A percentile compares a stretch with the other conserved stretches of the same genome.
These are phyloP conservation scores for Dendrobium officinale DNA, from an alignment of 106 monocot genomes.

Conservation along the genomic window DNA sequence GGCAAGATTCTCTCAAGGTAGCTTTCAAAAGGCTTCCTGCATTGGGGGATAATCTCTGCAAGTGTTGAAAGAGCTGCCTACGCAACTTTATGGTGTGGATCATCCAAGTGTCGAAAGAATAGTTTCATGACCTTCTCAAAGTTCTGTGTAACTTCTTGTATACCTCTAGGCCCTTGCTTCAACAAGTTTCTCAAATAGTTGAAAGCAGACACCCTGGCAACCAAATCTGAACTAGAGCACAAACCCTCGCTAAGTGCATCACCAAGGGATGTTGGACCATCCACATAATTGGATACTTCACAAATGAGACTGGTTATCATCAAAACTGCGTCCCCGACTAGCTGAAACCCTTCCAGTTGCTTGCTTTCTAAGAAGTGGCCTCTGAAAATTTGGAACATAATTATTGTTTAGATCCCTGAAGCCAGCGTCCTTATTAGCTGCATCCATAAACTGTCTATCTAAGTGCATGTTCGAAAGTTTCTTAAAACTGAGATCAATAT, in stretches of 20 bases:
- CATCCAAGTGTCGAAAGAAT: slow-evolving; percentile 93
- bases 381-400: slow-evolving; percentile 94
- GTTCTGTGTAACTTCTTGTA: slow-evolving; percentile 85
- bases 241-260: slow-evolving; percentile 90
- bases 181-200: slow-evolving; percentile 77
- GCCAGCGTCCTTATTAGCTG: slow-evolving; percentile 41
- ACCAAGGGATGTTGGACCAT: slow-evolving; percentile 72
- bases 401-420: slow-evolving; percentile 65
- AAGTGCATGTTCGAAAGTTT: slow-evolving; percentile 34
- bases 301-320: slow-evolving; percentile 61
- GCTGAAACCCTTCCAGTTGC: slow-evolving; percentile 57
- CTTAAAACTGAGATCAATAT: slow-evolving; percentile 36
- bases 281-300: slow-evolving; percentile 65
- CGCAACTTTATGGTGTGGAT: slow-evolving; percentile 99
- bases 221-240: slow-evolving; percentile 89
- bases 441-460: slow-evolving; percentile 53
- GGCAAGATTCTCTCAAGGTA: slow-evolving; percentile 88
- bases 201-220: slow-evolving; percentile 88
- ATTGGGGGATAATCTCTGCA: slow-evolving; percentile 91
- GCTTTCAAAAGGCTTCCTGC: slow-evolving; percentile 93
- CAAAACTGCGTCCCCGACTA: slow-evolving; percentile 71
- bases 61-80: slow-evolving; percentile 94
- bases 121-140: slow-evolving; percentile 99
- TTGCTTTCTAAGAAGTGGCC: slow-evolving; percentile 89
- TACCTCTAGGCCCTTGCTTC: slow-evolving; percentile 77